These are phyloP conservation scores for Colletotrichum magnum DNA, from an alignment of 2,329 filamentous ascomycete genomes.

Conservation along the genomic window DNA sequence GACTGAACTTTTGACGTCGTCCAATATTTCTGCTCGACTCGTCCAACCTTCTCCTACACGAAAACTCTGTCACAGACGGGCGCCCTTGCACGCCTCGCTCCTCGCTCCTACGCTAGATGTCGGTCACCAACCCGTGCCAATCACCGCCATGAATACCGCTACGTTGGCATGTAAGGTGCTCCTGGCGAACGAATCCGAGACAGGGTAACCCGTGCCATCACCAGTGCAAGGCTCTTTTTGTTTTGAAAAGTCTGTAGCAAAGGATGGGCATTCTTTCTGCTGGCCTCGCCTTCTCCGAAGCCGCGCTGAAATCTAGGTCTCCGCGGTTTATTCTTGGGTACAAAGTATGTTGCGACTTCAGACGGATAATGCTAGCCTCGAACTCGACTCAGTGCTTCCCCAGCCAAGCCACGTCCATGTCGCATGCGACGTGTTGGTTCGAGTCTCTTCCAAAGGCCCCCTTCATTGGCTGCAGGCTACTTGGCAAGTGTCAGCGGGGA, in stretches of 20 bases:
- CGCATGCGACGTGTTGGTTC: constrained; percentile 5
- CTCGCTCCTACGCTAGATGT: constrained; percentile 12
- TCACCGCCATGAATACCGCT: constrained; percentile 1
- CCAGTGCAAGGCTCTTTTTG: constrained; percentile 1
- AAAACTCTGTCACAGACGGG: not conserved
- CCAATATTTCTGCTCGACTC: constrained; percentile 16
- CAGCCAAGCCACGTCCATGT: constrained; percentile 9
- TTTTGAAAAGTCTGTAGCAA: not conserved
- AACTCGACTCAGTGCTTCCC: constrained; percentile 4
- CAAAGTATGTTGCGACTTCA: not conserved
- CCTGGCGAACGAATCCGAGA: constrained; percentile 3
- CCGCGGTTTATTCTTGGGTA: constrained; percentile 9
- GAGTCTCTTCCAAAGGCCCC: not conserved
- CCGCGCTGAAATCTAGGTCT: not conserved
- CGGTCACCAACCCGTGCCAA: constrained; percentile 19
- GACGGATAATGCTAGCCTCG: not conserved
- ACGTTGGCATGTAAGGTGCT: constrained; percentile 17
- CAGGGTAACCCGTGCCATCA: constrained; percentile 9
- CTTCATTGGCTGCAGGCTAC: not conserved
- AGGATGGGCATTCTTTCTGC: not conserved
- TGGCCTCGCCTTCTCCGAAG: constrained; percentile 9
- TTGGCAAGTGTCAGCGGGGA: not conserved
- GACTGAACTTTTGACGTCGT: constrained; percentile 25
- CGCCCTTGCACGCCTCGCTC: not conserved
- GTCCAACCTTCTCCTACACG: not conserved